Evolutionary conservation across 208 protist genomes (phyloP), one percentile per base, ranked within the genome.

Genomic region (Acanthamoeba rhysodes): DNA sequence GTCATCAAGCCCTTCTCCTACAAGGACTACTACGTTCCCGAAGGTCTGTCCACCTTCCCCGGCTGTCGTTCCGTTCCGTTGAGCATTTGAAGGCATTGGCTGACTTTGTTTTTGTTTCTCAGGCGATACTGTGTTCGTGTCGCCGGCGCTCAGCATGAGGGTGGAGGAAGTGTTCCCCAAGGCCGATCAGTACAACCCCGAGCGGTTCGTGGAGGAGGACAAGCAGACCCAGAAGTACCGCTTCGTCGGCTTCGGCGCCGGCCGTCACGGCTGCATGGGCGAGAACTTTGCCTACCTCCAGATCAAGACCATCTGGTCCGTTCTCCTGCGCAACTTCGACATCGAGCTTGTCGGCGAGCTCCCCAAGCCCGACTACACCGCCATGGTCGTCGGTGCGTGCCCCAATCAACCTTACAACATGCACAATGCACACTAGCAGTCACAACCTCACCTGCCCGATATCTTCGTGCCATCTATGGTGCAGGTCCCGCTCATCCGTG

Each of bases 241-340:
- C 95, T 98, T 97, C 96, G 95, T 98, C 87, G 98, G 97, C 66
- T 99, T 99, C 66, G 98, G 98, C 95, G 97, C 97, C 14, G 95
- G 96, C 37, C 53, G 82, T 32, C 94, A 95, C n/a, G 90, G 55
- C 24, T 95, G 98, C 97, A 98, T 99, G 94, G 98, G 98, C 24
- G 98, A 99, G 96, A 98, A 98, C 97, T 99, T 99, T 95, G 98
- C 97, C 48, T 97, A 98, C 53, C 95, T 99, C 41, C 98, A 99
- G 96, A 98, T 99, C 62, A 99, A 99, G 97, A 99, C 98, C 84
- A 97, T 99, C 55, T 97, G 98, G 68, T 96, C 97, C 37, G 98
- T 98, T 29, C 96, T 98, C 18, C 96, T 99, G 88, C 97, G 98
- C 72, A 96, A 98, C 59, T 99, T 98, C 96, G 98, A 99, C 95